Percentiles rank a stretch among this genome's conserved stretches.
Conservation (phyloP, 139 green algal genomes). For the Ostreobium quekettii region DNA sequence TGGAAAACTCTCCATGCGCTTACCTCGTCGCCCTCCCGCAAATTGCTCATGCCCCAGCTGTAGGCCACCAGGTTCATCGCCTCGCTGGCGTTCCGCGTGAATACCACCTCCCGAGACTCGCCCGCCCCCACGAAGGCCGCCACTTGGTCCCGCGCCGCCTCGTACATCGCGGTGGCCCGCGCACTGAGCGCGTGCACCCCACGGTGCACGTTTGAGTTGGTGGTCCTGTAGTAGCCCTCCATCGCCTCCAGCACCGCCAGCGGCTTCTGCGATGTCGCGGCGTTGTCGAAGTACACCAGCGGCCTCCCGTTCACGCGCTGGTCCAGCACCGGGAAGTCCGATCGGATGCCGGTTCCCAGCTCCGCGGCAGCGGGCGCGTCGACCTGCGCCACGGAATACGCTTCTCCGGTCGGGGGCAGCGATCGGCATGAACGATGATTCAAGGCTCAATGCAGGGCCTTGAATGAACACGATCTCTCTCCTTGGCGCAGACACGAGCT, state of each 20-base stretch:
- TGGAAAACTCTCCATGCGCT: too few relatives aligned
- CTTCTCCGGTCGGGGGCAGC: too few relatives aligned
- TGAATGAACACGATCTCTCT: too few relatives aligned
- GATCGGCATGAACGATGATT: too few relatives aligned
- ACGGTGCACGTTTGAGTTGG: constrained; percentile 97
- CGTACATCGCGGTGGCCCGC: constrained; percentile 82
- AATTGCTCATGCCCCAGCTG: constrained; percentile 77
- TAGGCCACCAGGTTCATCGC: constrained; percentile 97
- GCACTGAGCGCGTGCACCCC: constrained; percentile 77
- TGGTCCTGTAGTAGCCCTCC: constrained; percentile 69
- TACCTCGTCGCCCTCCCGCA: constrained; percentile 88
- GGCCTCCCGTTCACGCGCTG: constrained; percentile 71
- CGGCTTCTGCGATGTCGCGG: constrained; percentile 92
- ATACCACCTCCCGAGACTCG: constrained; percentile 80
- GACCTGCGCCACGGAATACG: too few relatives aligned
- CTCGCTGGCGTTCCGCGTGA: constrained; percentile 89
- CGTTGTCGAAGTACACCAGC: constrained; percentile 96
- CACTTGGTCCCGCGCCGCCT: constrained; percentile 80
- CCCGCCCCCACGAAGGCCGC: constrained; percentile 77
- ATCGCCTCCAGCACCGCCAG: constrained; percentile 56
- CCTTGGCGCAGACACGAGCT: too few relatives aligned
- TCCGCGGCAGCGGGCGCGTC: background rate
- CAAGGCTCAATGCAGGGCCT: too few relatives aligned
- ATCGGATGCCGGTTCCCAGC: constrained; percentile 35
- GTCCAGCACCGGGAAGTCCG: constrained; percentile 78